These are phyloP conservation scores for Angomonas desouzai DNA, from an alignment of 208 protist species.

Conservation along the genomic window DNA sequence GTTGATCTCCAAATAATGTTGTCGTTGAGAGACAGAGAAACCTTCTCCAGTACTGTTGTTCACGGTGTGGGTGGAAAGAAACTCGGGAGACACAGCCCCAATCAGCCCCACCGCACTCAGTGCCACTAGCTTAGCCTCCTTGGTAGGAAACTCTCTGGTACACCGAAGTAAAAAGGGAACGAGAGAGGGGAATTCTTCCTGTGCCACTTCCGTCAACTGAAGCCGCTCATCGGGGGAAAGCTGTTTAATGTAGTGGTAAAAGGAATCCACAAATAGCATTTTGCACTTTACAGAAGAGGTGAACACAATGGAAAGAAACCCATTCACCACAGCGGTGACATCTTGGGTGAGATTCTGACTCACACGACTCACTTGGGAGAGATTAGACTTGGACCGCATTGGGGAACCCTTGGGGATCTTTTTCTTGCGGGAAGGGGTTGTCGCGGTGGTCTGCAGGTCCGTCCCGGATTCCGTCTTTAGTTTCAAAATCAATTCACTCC, in stretches of 20 bases:
- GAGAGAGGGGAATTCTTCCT: constrained; percentile 28
- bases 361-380: not conserved
- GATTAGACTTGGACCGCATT: not conserved
- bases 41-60: no score
- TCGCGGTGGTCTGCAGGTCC: not conserved
- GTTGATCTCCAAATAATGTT: constrained; percentile 21
- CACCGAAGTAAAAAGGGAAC: constrained; percentile 66
- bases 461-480: not conserved
- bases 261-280: constrained; percentile 62
- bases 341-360: not conserved
- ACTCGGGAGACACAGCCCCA: constrained; percentile 42
- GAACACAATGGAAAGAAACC: constrained; percentile 68
- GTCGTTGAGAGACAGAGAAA: not conserved
- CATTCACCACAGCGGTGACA: constrained; percentile 5
- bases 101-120: constrained; percentile 73
- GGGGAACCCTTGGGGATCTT: not conserved
- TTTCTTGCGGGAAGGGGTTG: not conserved
- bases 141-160: constrained; percentile 32
- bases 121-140: constrained; percentile 32
- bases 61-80: not conserved
- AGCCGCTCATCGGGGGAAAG: constrained; percentile 29
- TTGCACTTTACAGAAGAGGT: constrained; percentile 72
- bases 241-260: constrained; percentile 57
- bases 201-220: constrained; percentile 52
- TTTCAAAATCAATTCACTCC: not conserved